Percentiles rank a stretch among this genome's conserved stretches.
Conservation (phyloP, 371 early-diverging fungal species). For the Lichtheimia hyalospora region DNA sequence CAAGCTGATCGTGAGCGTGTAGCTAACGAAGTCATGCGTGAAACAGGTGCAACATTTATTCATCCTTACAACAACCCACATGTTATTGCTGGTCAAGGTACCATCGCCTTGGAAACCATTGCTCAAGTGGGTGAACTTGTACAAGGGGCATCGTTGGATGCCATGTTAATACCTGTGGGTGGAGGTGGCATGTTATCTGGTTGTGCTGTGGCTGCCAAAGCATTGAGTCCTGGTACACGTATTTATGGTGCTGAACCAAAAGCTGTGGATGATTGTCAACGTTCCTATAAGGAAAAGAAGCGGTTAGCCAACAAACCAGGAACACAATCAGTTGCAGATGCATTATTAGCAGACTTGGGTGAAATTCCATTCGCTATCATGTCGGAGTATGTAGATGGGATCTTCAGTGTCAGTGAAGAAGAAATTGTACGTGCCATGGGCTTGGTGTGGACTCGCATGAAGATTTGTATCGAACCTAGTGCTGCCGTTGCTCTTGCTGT, state of each 20-base stretch:
- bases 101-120: conserved; percentile 51
- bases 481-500: conserved; percentile 54
- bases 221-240: conserved; percentile 28
- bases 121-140: conserved; percentile 24
- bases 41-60: conserved; percentile 41
- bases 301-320: conserved; percentile 14
- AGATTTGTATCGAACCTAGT: conserved; percentile 56
- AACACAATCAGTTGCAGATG: conserved; percentile 41
- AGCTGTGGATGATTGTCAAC: conserved; percentile 40
- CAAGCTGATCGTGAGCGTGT: conserved; percentile 29
- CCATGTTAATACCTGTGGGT: conserved; percentile 54
- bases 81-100: conserved; percentile 67
- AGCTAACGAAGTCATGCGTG: conserved; percentile 23
- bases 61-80: conserved; percentile 47
- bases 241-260: conserved; percentile 57
- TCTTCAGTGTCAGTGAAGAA: conserved; percentile 54
- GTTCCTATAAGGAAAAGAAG: conserved; percentile 19
- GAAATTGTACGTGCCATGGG: conserved; percentile 52
- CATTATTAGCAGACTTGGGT: conserved; percentile 42
- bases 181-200: conserved; percentile 65
- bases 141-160: conserved; percentile 41
- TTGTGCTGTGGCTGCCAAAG: conserved; percentile 45
- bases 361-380: conserved; percentile 45
- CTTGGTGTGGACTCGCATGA: conserved; percentile 52
- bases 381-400: conserved; percentile 44